Base-by-base conservation (phyloP, 2,329 filamentous ascomycete species). In the Fusarium coicis region DNA sequence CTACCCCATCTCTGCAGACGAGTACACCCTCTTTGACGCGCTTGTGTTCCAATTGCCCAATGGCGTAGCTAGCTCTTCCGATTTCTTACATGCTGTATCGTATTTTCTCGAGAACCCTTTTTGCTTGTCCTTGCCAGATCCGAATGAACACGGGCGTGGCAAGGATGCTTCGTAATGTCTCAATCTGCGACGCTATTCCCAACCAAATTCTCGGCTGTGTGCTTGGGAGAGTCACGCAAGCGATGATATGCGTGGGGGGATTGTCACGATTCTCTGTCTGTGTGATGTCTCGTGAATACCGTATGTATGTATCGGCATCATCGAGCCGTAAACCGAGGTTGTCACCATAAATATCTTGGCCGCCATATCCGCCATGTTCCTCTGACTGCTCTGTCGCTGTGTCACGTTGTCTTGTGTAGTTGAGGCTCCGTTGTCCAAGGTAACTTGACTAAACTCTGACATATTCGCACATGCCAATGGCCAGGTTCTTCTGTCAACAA, bases 171-270 rank as follows among this genome's bases (percentile, higher is more conserved):
- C 44, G 58, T 64, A 60, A 54, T 73, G 71, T 73, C 71, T 73
- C 54, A 73, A 54, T 64, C 70, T 64, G 57, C 66, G 70, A 74
- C 71, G 63, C 71, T 57, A 72, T 74, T 63, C 57, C 56, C 69
- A 70, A 63, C 55, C 55, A 46, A 19, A 47, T 30, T 44, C 43
- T 72, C 58, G 63, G 59, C 36, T 72, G 42, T 32, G 23, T 72
- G 36, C 57, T 53, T 74, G 62, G 26, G 26, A 58, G 63, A 58
- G 65, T 73, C 70, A 70, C 65, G 70, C 65, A 72, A 72, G 61
- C 44, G 42, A 23, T 63, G 32, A 26, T 34, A 28, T 58, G 37
- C 70, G 70, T 73, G 70, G 70, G 70, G 70, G 61, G 12, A 43
- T 23, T 55, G 52, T 42, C 52, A 55, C 36, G 37, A 54, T 54